phyloP scores from a whole-genome alignment of 129 eudicot species.

The Helianthus annuus region HanXRQr2.0-SUNRISE NC_035437.2:32711034-32711533 shows the following conservation, averaged over 20 bases:
- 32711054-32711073: too few relatives aligned
- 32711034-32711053: too few relatives aligned
- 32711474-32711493: conserved; percentile 41
- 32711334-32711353: conserved; percentile 58
- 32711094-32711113: too few relatives aligned
- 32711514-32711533: neutral
- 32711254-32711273: too few relatives aligned
- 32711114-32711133: too few relatives aligned
- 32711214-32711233: too few relatives aligned
- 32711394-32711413: conserved; percentile 50
- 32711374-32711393: conserved; percentile 80
- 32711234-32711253: too few relatives aligned
- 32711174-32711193: too few relatives aligned
- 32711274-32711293: neutral
- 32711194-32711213: too few relatives aligned
- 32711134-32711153: too few relatives aligned
- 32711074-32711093: too few relatives aligned
- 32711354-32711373: conserved; percentile 64
- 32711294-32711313: conserved; percentile 1
- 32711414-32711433: conserved; percentile 60
- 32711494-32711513: neutral
- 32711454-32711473: conserved; percentile 39
- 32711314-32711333: conserved; percentile 87
- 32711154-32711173: too few relatives aligned
- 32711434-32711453: conserved; percentile 51